Percentiles rank a stretch among this genome's conserved stretches.
These are phyloP conservation scores for Petunia axillaris DNA, from an alignment of 257 asterid genomes.

Conservation along the genomic window DNA sequence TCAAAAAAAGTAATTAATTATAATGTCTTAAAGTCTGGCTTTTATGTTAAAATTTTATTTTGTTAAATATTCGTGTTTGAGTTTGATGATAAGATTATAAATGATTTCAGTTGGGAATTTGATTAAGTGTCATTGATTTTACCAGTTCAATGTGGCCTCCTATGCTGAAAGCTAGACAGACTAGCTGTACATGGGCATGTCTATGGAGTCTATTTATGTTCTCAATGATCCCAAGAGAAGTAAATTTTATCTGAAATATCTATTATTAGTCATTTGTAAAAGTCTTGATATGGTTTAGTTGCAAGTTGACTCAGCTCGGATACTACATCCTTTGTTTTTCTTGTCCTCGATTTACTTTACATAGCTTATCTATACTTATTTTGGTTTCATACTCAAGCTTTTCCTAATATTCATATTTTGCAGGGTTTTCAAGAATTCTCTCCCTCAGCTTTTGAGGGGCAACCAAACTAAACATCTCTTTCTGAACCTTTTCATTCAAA, in stretches of 20 bases:
- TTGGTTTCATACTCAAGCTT: conserved; percentile 27
- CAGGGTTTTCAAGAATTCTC: conserved; percentile 89
- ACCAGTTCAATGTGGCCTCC: conserved; percentile 9
- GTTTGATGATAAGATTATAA: background rate
- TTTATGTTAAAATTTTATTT: background rate
- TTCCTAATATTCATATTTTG: conserved; percentile 26
- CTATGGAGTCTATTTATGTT: conserved; percentile 4
- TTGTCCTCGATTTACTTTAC: background rate
- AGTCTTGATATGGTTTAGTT: background rate
- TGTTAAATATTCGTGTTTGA: background rate
- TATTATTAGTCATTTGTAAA: background rate
- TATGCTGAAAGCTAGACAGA: conserved; percentile 15
- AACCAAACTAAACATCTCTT: conserved; percentile 55
- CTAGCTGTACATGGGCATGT: conserved; percentile 7
- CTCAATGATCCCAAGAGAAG: background rate
- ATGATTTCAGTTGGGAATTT: background rate
- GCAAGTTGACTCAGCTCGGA: conserved; percentile 6
- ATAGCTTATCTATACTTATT: conserved; percentile 10
- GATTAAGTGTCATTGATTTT: background rate
- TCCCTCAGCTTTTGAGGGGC: conserved; percentile 68
- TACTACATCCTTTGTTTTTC: background rate
- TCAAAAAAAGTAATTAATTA: background rate
- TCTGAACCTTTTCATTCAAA: conserved; percentile 59
- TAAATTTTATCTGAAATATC: background rate
- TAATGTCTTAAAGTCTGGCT: background rate